A percentile compares a stretch with the other conserved stretches of the same genome.
phyloP scores from a whole-genome alignment of 2,329 filamentous ascomycete genomes.

The Diaporthe ilicicola region DNA sequence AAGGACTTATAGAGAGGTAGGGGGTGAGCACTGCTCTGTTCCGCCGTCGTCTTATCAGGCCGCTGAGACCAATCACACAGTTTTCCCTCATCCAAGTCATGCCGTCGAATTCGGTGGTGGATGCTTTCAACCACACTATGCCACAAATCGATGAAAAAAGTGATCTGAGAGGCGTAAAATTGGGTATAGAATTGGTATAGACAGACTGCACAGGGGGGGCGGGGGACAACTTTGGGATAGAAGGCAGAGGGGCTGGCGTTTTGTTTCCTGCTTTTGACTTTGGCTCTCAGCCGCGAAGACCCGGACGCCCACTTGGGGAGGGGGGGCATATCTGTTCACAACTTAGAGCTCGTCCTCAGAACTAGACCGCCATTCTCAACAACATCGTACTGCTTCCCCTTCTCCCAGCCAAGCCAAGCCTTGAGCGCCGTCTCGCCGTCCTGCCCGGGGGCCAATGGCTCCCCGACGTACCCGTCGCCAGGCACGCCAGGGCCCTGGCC shows the following conservation, averaged over 20 bases:
- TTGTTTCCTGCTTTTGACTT: background rate
- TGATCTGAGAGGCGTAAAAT: background rate
- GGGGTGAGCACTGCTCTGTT: background rate
- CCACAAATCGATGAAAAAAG: background rate
- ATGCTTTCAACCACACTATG: background rate
- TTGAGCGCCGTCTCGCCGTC: slow-evolving; percentile 76
- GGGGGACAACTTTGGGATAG: background rate
- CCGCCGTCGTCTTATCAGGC: background rate
- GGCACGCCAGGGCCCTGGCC: slow-evolving; percentile 73
- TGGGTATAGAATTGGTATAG: background rate
- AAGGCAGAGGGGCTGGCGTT: background rate
- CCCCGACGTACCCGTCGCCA: slow-evolving; percentile 73
- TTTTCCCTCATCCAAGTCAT: no score
- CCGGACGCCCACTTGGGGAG: background rate
- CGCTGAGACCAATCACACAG: background rate
- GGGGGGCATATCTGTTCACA: slow-evolving; percentile 49
- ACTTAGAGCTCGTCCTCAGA: slow-evolving; percentile 53
- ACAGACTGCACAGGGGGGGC: background rate
- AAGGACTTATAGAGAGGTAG: background rate
- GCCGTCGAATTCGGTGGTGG: no score
- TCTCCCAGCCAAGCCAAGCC: slow-evolving; percentile 81
- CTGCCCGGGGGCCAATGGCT: slow-evolving; percentile 68
- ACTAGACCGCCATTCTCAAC: slow-evolving; percentile 69
- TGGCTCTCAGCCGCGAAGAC: no score
- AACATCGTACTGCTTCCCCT: slow-evolving; percentile 75